Percentiles rank a stretch among this genome's conserved stretches.
Conservation (phyloP, 1,139 yeast genomes). For the Pichia sp. region DNA sequence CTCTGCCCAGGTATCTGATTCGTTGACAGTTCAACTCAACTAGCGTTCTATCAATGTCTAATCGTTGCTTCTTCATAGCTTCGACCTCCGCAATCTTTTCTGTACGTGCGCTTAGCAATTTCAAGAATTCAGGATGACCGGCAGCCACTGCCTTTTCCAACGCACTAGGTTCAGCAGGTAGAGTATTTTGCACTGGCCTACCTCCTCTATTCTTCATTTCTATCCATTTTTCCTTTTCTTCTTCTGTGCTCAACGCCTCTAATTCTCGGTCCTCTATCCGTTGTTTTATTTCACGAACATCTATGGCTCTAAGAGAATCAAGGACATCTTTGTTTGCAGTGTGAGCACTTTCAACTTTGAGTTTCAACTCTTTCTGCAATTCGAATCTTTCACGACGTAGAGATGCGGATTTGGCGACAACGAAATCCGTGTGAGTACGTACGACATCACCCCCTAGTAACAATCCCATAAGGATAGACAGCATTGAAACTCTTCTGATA, state of each 20-base stretch:
- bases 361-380: constrained; percentile 57
- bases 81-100: constrained; percentile 42
- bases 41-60: constrained; percentile 51
- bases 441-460: constrained; percentile 57
- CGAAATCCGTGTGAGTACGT: constrained; percentile 62
- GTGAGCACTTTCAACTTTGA: constrained; percentile 47
- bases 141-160: constrained; percentile 49
- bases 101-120: constrained; percentile 42
- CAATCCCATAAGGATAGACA: constrained; percentile 55
- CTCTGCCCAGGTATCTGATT: constrained; percentile 73
- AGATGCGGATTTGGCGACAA: constrained; percentile 60
- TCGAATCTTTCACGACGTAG: constrained; percentile 70
- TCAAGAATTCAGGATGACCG: constrained; percentile 44
- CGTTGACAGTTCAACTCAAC: constrained; percentile 76
- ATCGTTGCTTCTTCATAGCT: constrained; percentile 44
- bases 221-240: constrained; percentile 19
- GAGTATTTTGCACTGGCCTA: constrained; percentile 28
- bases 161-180: constrained; percentile 43
- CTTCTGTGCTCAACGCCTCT: constrained; percentile 11
- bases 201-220: constrained; percentile 31
- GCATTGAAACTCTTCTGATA: constrained; percentile 47
- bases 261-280: constrained; percentile 24
- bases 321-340: constrained; percentile 40
- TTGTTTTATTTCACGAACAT: constrained; percentile 25
- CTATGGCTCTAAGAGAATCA: constrained; percentile 32